Conservation (phyloP, 2,329 filamentous ascomycete species). For the Escovopsis sp. region DNA sequence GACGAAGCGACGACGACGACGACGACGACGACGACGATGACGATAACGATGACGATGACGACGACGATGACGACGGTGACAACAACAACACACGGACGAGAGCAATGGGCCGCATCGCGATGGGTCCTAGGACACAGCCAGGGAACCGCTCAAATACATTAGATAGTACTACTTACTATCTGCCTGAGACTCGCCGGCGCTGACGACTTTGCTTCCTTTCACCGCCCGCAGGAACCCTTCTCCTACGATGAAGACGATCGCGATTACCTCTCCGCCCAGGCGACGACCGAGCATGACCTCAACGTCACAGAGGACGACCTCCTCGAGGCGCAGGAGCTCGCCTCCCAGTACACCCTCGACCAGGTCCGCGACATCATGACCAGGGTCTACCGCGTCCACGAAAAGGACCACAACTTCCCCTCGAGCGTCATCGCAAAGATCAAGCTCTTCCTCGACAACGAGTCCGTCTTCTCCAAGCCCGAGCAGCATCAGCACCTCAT, state of each 20-base stretch:
- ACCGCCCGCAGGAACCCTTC: constrained; percentile 17
- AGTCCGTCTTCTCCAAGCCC: constrained; percentile 28
- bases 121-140: not conserved
- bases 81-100: too few species aligned
- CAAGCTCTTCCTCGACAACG: constrained; percentile 27
- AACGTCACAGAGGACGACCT: constrained; percentile 33
- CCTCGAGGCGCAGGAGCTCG: constrained; percentile 29
- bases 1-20: too few species aligned
- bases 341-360: constrained; percentile 26
- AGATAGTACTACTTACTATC: too few species aligned
- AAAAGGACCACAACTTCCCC: constrained; percentile 29
- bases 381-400: constrained; percentile 25
- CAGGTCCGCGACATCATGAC: constrained; percentile 28
- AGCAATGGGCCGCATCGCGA: not conserved
- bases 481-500: constrained; percentile 34
- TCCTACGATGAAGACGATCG: constrained; percentile 24
- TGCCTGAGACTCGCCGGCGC: not conserved
- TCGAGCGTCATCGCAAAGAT: constrained; percentile 25
- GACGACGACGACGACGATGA: not conserved
- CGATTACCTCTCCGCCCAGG: constrained; percentile 14
- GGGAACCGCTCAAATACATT: not conserved
- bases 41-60: not conserved
- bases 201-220: constrained; percentile 1
- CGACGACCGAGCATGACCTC: constrained; percentile 22
- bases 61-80: too few species aligned